phyloP scores from a whole-genome alignment of 2,329 filamentous ascomycete genomes.

The Rosellinia necatrix region DNA sequence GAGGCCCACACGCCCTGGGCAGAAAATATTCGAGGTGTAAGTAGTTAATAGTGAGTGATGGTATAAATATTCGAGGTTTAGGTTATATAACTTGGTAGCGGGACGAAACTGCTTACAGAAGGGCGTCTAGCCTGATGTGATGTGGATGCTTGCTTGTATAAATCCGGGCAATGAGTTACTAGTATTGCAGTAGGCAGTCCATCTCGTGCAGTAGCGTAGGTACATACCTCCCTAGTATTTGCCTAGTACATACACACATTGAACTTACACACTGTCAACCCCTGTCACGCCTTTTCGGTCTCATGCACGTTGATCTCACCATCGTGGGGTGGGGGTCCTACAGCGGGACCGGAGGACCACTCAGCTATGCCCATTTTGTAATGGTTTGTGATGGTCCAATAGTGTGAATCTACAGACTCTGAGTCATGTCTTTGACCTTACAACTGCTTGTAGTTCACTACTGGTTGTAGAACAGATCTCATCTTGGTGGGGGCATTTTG shows the following conservation, averaged over 20 bases:
- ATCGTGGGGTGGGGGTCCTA: background rate
- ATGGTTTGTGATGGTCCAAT: background rate
- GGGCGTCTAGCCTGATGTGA: too few relatives aligned
- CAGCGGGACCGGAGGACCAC: conserved; percentile 9
- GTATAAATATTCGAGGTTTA: background rate
- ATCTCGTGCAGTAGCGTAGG: too few relatives aligned
- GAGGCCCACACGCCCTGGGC: background rate
- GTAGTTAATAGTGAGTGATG: background rate
- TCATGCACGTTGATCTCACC: background rate
- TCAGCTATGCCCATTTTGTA: background rate
- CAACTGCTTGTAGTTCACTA: background rate
- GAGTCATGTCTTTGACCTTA: background rate
- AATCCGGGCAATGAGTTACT: too few relatives aligned
- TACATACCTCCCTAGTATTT: too few relatives aligned
- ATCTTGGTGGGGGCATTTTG: too few relatives aligned
- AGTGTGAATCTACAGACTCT: background rate
- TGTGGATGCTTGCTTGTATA: too few relatives aligned
- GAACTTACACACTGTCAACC: too few relatives aligned
- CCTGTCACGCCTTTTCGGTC: too few relatives aligned
- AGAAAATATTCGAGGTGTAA: background rate
- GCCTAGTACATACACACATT: too few relatives aligned
- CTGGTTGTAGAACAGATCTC: background rate
- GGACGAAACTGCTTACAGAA: too few relatives aligned
- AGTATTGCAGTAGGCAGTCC: too few relatives aligned
- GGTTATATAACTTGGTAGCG: background rate